phyloP scores from a whole-genome alignment of 2,329 filamentous ascomycete genomes.

The Fonsecaea pedrosoi region DNA sequence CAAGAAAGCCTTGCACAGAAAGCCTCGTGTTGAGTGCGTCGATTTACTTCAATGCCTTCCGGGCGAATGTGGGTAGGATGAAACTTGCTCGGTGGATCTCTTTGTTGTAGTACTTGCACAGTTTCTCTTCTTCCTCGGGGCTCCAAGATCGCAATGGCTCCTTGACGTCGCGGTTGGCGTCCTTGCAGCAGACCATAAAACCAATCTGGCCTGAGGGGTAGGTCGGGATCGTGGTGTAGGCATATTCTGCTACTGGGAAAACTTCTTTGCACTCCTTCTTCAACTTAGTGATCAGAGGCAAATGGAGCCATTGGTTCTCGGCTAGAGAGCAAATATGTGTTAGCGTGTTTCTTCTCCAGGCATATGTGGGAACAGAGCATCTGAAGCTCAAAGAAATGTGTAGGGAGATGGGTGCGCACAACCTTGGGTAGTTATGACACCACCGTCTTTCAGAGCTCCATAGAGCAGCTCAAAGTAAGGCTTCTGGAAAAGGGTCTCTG shows the following conservation, averaged over 20 bases:
- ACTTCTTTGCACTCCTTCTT: slow-evolving; percentile 97
- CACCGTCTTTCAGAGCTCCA: slow-evolving; percentile 88
- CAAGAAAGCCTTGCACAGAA: neutral
- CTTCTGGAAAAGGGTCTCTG: slow-evolving; percentile 97
- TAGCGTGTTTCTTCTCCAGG: slow-evolving; percentile 23
- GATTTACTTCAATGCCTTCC: slow-evolving; percentile 68
- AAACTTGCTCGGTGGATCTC: slow-evolving; percentile 96
- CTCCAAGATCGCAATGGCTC: slow-evolving; percentile 83
- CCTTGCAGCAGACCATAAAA: slow-evolving; percentile 99
- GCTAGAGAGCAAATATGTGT: slow-evolving; percentile 60
- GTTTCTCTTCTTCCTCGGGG: slow-evolving; percentile 85
- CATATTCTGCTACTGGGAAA: slow-evolving; percentile 97
- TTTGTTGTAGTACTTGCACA: slow-evolving; percentile 96
- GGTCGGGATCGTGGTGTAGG: slow-evolving; percentile 97
- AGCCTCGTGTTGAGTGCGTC: neutral
- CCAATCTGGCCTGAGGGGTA: slow-evolving; percentile 99
- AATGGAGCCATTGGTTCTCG: slow-evolving; percentile 99
- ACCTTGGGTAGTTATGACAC: slow-evolving; percentile 99
- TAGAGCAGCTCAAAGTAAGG: slow-evolving; percentile 95
- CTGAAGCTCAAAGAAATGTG: slow-evolving; percentile 25
- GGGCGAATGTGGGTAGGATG: slow-evolving; percentile 89
- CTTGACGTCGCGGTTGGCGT: slow-evolving; percentile 79
- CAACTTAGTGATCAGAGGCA: slow-evolving; percentile 89
- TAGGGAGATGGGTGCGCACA: slow-evolving; percentile 78
- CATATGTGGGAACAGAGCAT: slow-evolving; percentile 13